A percentile compares a stretch with the other conserved stretches of the same genome.
phyloP scores from a whole-genome alignment of 805 yeast species.

The Pichia gijzeniarum region DNA sequence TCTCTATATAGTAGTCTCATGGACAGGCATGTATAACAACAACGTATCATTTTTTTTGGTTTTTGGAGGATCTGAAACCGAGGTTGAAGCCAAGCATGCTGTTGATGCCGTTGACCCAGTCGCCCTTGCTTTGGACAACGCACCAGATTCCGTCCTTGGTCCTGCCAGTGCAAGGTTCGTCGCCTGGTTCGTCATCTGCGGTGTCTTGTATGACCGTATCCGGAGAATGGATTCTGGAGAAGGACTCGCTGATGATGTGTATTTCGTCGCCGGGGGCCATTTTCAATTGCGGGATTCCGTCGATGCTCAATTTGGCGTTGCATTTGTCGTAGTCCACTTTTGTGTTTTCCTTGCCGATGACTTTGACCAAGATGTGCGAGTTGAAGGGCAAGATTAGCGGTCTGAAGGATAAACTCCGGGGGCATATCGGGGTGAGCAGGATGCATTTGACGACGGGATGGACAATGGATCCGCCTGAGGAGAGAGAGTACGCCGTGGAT shows the following conservation, averaged over 20 bases:
- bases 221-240: conserved; percentile 42
- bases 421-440: conserved; percentile 84
- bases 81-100: conserved; percentile 85
- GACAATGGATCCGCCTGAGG: conserved; percentile 89
- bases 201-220: no score
- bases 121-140: conserved; percentile 73
- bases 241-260: conserved; percentile 61
- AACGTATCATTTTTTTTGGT: background rate
- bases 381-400: conserved; percentile 78
- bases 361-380: conserved; percentile 61
- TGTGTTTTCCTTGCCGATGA: conserved; percentile 40
- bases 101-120: conserved; percentile 89
- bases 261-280: conserved; percentile 73
- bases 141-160: conserved; percentile 71
- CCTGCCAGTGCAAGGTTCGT: no score
- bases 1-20: no score
- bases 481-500: conserved; percentile 84
- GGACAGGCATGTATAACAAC: no score
- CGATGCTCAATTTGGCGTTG: conserved; percentile 62
- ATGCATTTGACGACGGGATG: conserved; percentile 84
- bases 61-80: conserved; percentile 45
- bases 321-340: conserved; percentile 21
- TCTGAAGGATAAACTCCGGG: conserved; percentile 83
- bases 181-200: no score
- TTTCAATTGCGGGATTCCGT: conserved; percentile 72